Conservation (phyloP, 257 asterid genomes). For the Osmanthus fragrans region DNA sequence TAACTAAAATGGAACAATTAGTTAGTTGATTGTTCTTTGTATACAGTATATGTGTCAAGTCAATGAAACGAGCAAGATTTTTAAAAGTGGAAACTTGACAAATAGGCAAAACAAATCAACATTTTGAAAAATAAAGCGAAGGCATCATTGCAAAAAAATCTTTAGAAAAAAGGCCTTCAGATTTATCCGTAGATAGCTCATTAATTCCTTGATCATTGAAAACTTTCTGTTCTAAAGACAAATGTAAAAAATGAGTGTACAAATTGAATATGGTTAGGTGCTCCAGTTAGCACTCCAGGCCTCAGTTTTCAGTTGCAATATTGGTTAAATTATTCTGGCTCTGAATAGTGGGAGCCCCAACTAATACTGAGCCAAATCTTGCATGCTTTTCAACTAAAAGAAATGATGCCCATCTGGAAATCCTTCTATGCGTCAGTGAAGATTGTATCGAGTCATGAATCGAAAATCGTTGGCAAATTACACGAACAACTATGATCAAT, state of each 20-base stretch:
- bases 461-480: slow-evolving; percentile 14
- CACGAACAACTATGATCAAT: slow-evolving; percentile 16
- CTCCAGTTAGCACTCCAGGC: neutral
- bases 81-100: too few relatives aligned
- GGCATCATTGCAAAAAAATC: too few relatives aligned
- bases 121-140: too few relatives aligned
- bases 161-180: neutral
- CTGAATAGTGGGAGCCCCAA: neutral
- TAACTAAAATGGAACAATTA: too few relatives aligned
- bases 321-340: neutral
- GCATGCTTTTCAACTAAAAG: slow-evolving; percentile 1
- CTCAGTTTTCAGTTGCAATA: neutral
- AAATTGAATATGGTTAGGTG: neutral
- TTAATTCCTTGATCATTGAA: neutral
- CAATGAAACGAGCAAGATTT: too few relatives aligned
- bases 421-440: slow-evolving; percentile 8
- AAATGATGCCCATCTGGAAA: slow-evolving; percentile 17
- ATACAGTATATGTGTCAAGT: too few relatives aligned
- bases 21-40: too few relatives aligned
- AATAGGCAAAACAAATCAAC: too few relatives aligned
- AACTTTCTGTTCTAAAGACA: neutral
- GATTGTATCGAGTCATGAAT: neutral
- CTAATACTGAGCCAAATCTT: neutral
- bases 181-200: neutral
- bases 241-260: neutral